These are phyloP conservation scores for Corylus heterophylla DNA, from an alignment of 306 rosid genomes.

Conservation along the genomic window DNA sequence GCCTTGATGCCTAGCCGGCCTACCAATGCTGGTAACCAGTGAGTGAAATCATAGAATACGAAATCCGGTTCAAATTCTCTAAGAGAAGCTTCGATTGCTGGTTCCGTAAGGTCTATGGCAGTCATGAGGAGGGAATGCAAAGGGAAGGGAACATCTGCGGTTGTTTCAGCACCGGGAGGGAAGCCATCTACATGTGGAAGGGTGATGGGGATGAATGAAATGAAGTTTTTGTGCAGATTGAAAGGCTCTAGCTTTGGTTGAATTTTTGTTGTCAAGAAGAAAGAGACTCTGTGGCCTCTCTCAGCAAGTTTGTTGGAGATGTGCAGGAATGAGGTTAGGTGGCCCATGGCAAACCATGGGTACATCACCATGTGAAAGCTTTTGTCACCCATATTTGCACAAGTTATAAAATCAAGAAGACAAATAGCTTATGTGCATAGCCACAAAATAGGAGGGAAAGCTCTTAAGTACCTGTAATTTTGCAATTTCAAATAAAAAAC, in stretches of 20 bases:
- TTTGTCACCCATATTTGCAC: slow-evolving; percentile 23
- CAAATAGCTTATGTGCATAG: no score
- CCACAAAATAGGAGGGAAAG: neutral
- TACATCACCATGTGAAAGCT: slow-evolving; percentile 55
- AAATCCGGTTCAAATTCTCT: slow-evolving; percentile 45
- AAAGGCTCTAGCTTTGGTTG: slow-evolving; percentile 43
- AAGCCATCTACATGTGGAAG: slow-evolving; percentile 66
- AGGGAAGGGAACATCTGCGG: slow-evolving; percentile 51
- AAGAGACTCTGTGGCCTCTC: slow-evolving; percentile 59
- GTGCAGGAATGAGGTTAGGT: slow-evolving; percentile 54
- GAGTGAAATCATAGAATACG: slow-evolving; percentile 52
- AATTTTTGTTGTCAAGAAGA: slow-evolving; percentile 48
- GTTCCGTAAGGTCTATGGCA: slow-evolving; percentile 67
- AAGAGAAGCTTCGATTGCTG: slow-evolving; percentile 37
- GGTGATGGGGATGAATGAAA: slow-evolving; percentile 54
- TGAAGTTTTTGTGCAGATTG: slow-evolving; percentile 56
- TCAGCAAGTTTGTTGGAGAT: slow-evolving; percentile 68
- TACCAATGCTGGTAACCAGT: slow-evolving; percentile 62
- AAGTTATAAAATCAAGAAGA: neutral
- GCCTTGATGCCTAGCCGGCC: slow-evolving; percentile 42
- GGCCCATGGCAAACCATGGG: slow-evolving; percentile 81
- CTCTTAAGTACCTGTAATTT: neutral
- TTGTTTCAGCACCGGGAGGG: slow-evolving; percentile 58
- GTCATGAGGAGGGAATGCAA: slow-evolving; percentile 42
- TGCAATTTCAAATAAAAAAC: neutral